Evolutionary conservation across 2,329 filamentous ascomycete species (phyloP).

Genomic region (Fusarium heterosporum): DNA sequence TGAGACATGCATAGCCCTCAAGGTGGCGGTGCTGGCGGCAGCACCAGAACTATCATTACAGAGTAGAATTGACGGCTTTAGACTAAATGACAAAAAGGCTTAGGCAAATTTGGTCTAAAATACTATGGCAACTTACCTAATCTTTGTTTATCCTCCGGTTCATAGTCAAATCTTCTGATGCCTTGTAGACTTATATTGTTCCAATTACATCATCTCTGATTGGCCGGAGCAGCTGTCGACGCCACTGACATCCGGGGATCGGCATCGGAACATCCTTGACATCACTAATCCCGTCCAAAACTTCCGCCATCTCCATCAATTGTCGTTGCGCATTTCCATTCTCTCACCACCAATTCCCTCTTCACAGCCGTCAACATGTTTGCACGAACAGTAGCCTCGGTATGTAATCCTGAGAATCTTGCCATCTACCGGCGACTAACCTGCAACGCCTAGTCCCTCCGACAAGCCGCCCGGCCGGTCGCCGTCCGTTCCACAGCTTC

Average conservation of each 20-base stretch:
- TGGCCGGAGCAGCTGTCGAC: constrained; percentile 18
- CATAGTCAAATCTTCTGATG: no score
- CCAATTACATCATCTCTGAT: constrained; percentile 37
- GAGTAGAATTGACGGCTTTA: no score
- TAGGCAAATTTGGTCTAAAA: no score
- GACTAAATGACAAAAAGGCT: no score
- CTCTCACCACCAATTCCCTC: constrained; percentile 24
- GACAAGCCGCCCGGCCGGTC: constrained; percentile 54
- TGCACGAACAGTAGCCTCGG: constrained; percentile 46
- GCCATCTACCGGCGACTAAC: constrained; percentile 14
- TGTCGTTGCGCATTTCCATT: constrained; percentile 6
- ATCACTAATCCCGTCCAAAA: constrained; percentile 43
- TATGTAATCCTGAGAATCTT: not conserved
- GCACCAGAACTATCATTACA: no score
- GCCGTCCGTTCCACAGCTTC: constrained; percentile 44
- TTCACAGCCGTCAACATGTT: constrained; percentile 43
- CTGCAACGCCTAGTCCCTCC: constrained; percentile 47
- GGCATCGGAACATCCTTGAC: constrained; percentile 43
- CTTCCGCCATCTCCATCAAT: constrained; percentile 29
- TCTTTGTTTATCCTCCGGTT: no score
- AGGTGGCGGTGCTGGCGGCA: no score
- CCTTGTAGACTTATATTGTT: not conserved
- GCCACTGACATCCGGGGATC: constrained; percentile 36
- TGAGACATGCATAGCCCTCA: no score
- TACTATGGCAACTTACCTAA: no score